Evolutionary conservation across 129 eudicot genomes (phyloP), one percentile per base, ranked within the genome.

Genomic region (Apium graveolens): DNA sequence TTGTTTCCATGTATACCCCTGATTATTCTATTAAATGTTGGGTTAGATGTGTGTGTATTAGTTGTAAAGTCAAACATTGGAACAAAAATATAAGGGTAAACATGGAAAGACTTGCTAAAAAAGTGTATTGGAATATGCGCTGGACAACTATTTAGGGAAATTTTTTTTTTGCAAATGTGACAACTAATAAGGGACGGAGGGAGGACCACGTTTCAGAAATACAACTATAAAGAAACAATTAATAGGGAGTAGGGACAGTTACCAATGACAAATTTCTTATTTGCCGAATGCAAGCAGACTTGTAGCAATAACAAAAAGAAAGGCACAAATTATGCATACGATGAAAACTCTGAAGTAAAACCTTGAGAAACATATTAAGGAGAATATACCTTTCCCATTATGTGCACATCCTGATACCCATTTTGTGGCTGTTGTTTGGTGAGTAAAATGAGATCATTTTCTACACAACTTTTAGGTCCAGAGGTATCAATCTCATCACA

Each of bases 391-490:
- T 95, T 95, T 81, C 99, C 99, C 65, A 95, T 82, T 82, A 91
- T 71, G 86, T 92, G 99, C 83, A 90, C 89, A 81, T 90, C 93
- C 34, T 83, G 83, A 70, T 80, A 75, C 16, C 92, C 86, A 38
- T 70, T 84, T 81, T 81, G 77, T 53, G 90, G 76, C 62, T 97
- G 92, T 62, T 89, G 92, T 84, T 86, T 86, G 26, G 97, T 95
- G 38, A 95, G 90, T 82, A 95, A 83, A 55, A 95, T 65, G 53
- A 96, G 96, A 86, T 96, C 99, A 80, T 90, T 90, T 70, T 92
- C 97, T 26, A 78, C 78, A 79, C 85, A 89, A 82, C 83, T 83
- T 79, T 75, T 89, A 71, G 91, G 85, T 75, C 78, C 91, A 77
- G 78, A 44, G 31, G 85, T 60, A 76, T 88, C 87, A 78, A 60